Evolutionary conservation across 1,139 yeast species (phyloP), one percentile per base, ranked within the genome.

Genomic region (Magnusiomyces paraingens): DNA sequence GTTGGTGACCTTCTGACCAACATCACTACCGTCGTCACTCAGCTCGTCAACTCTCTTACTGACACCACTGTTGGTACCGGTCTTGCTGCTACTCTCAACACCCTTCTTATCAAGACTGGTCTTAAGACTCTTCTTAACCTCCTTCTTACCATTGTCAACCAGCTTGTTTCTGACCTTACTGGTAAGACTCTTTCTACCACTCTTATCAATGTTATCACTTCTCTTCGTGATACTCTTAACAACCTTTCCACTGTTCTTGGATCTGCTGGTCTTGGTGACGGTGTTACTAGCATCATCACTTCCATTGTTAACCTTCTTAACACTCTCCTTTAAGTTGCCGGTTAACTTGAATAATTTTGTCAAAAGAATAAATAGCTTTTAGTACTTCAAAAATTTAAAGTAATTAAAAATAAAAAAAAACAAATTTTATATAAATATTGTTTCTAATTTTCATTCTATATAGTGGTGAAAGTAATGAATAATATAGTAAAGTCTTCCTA

Each of bases 31-130:
- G 39, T 48, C 15, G 39, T 48, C 45, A n/a, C 40, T 10, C 22
- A 40, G n/a, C 44, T 48, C 14, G 44, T 39, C n/a, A 40, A 22
- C 21, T 5, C 44, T 40, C 51, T 48, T 40, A 21, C 14, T 17
- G 39, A 10, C 3, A 15, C 10, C 26, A 2, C 12, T 4, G 17
- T 21, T n/a, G 15, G 39, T 12, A 35, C 46, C 14, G 51, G 51
- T 22, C 45, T 48, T 22, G 39, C 22, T 22, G 51, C 29, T 5
- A 26, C 45, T 15, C 45, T 48, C 14, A 35, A 48, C 18, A 21
- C 21, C 8, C 51, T 48, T n/a, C 44, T 48, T 15, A 41, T 48
- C 22, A 39, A 17, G 17, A 35, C 51, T 48, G 44, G 44, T 26
- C 51, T 48, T n/a, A 44, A 39, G 36, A 39, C 51, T 15, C 46